phyloP scores from a whole-genome alignment of 805 yeast genomes.

The Kodamaea fukazawae region DNA sequence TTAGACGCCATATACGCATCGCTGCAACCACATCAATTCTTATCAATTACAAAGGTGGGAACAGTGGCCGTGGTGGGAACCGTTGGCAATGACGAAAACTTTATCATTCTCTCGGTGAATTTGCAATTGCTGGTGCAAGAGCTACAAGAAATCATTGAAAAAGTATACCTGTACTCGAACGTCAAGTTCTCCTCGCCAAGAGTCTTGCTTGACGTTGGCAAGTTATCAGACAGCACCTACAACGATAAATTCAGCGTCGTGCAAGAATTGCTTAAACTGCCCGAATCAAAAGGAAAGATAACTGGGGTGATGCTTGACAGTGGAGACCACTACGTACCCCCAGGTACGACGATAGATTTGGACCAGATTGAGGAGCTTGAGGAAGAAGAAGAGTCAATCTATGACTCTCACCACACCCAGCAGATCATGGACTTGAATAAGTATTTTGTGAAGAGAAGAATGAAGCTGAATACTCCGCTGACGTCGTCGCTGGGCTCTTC shows the following conservation, averaged over 20 bases:
- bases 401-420: slow-evolving; percentile 5
- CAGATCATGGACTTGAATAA: slow-evolving; percentile 12
- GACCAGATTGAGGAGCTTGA: slow-evolving; percentile 6
- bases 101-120: slow-evolving; percentile 35
- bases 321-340: slow-evolving; percentile 33
- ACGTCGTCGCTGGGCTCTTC: neutral
- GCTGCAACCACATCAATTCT: slow-evolving; percentile 44
- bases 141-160: slow-evolving; percentile 12
- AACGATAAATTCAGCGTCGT: slow-evolving; percentile 13
- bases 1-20: slow-evolving; percentile 47
- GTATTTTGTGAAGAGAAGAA: slow-evolving; percentile 17
- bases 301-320: slow-evolving; percentile 41
- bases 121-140: slow-evolving; percentile 13
- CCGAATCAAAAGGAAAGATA: slow-evolving; percentile 17
- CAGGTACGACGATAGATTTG: slow-evolving; percentile 8
- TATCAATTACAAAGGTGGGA: slow-evolving; percentile 47
- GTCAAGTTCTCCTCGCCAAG: slow-evolving; percentile 15
- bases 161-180: slow-evolving; percentile 18
- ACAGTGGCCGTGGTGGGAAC: slow-evolving; percentile 50
- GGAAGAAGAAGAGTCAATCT: neutral
- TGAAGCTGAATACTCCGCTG: slow-evolving; percentile 2
- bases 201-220: slow-evolving; percentile 30
- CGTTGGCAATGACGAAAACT: slow-evolving; percentile 49
- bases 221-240: slow-evolving; percentile 17
- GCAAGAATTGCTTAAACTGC: slow-evolving; percentile 15